Conservation (phyloP, 306 rosid species). For the Alnus rubra region DNA sequence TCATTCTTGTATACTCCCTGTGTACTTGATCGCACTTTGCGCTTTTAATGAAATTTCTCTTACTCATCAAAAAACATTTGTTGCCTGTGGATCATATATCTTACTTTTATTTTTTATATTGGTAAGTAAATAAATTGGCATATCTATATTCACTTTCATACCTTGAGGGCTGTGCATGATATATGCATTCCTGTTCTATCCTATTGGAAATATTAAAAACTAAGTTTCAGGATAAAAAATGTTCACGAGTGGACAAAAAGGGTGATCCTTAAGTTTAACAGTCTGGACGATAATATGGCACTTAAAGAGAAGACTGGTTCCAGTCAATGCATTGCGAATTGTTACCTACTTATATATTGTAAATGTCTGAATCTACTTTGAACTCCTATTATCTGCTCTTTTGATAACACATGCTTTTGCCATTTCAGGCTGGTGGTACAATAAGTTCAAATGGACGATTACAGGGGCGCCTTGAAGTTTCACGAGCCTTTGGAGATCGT, state of each 20-base stretch:
- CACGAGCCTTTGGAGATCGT: constrained; percentile 88
- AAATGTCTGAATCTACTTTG: neutral
- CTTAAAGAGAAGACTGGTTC: neutral
- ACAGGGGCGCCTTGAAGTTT: constrained; percentile 89
- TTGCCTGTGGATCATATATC: neutral
- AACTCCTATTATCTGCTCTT: constrained; percentile 1
- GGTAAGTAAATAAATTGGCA: neutral
- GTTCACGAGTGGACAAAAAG: neutral
- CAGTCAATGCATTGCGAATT: neutral
- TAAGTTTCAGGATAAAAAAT: neutral
- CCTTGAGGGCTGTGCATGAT: neutral
- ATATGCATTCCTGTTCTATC: neutral
- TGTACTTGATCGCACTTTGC: too few species aligned
- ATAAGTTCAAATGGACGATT: constrained; percentile 85
- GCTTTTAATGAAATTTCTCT: too few species aligned
- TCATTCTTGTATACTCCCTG: too few species aligned
- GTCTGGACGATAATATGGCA: neutral
- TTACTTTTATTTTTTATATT: neutral
- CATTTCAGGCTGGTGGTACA: constrained; percentile 77
- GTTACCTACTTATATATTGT: neutral
- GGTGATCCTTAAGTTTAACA: neutral
- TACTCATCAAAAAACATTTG: too few species aligned
- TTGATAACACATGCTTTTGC: constrained; percentile 8
- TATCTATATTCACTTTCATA: neutral
- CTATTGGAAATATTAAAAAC: neutral